A percentile compares a stretch with the other conserved stretches of the same genome.
These are phyloP conservation scores for Zychaea mexicana DNA, from an alignment of 371 early-diverging fungal species.

Conservation along the genomic window DNA sequence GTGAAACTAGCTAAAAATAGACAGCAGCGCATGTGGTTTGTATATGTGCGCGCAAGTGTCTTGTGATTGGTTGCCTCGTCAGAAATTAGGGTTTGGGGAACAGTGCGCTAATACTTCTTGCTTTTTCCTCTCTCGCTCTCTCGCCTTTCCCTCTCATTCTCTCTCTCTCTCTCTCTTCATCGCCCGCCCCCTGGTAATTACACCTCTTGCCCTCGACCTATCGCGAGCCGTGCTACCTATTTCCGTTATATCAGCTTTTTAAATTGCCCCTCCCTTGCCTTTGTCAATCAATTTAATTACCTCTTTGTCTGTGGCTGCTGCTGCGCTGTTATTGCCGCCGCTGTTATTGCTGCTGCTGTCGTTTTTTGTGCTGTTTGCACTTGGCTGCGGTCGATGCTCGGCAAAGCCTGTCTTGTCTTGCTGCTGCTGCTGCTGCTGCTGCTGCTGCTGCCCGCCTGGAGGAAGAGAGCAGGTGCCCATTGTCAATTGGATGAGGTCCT, in stretches of 20 bases:
- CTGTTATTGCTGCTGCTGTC: not conserved
- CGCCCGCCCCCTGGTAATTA: too few relatives aligned
- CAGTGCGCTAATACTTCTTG: too few relatives aligned
- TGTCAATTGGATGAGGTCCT: not conserved
- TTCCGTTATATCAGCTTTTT: not conserved
- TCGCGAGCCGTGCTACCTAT: not conserved
- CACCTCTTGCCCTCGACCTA: not conserved
- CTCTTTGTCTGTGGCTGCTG: too few relatives aligned
- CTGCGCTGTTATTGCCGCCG: too few relatives aligned
- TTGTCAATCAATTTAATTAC: not conserved
- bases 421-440: too few relatives aligned
- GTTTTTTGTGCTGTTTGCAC: not conserved
- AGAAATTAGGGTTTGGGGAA: not conserved
- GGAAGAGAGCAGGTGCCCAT: too few relatives aligned
- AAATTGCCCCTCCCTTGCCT: not conserved
- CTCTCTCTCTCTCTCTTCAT: too few relatives aligned
- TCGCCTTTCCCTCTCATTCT: not conserved
- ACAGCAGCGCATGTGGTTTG: too few relatives aligned
- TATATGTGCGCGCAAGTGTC: not conserved
- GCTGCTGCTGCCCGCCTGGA: too few relatives aligned
- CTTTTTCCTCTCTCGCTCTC: too few relatives aligned
- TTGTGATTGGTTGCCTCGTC: constrained; percentile 7
- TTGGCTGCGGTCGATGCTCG: constrained; percentile 9
- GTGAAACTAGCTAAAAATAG: constrained; percentile 14
- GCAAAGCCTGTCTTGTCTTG: constrained; percentile 9